Conservation (phyloP, 1,284 basidiomycete species). For the Austroboletus sp. region DNA sequence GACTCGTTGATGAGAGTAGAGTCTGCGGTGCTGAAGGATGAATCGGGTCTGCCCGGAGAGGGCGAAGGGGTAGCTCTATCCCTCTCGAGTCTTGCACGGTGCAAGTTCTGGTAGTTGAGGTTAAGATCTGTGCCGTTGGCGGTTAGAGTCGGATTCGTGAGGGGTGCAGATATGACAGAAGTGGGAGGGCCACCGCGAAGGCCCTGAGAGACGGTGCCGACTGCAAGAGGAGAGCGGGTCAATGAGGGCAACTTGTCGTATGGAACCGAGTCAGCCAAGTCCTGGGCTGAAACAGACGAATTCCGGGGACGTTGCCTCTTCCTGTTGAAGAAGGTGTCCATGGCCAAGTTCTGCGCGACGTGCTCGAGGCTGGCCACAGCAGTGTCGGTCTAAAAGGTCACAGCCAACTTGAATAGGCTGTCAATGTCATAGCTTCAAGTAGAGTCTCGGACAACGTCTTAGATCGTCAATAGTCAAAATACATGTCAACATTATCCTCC, state of each 20-base stretch:
- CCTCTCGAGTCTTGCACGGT: slow-evolving; percentile 45
- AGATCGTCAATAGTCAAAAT: slow-evolving; percentile 15
- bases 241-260: slow-evolving; percentile 60
- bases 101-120: slow-evolving; percentile 47
- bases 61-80: slow-evolving; percentile 42
- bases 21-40: slow-evolving; percentile 52
- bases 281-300: slow-evolving; percentile 41
- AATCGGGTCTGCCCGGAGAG: slow-evolving; percentile 37
- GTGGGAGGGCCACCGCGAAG: slow-evolving; percentile 37
- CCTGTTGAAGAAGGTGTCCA: slow-evolving; percentile 39
- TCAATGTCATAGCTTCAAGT: slow-evolving; percentile 6
- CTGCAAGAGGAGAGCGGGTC: slow-evolving; percentile 53
- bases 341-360: slow-evolving; percentile 12
- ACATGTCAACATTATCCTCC: slow-evolving; percentile 22
- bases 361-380: slow-evolving; percentile 9
- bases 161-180: slow-evolving; percentile 60
- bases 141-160: slow-evolving; percentile 71
- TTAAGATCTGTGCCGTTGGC: slow-evolving; percentile 62
- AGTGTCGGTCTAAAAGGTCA: slow-evolving; percentile 6
- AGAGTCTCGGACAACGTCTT: not conserved
- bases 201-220: slow-evolving; percentile 51
- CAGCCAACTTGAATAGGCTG: not conserved
- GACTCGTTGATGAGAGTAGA: slow-evolving; percentile 54
- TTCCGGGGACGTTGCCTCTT: slow-evolving; percentile 43
- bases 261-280: slow-evolving; percentile 58